These are phyloP conservation scores for Apiotrichum domesticum DNA, from an alignment of 1,284 basidiomycete species.

Conservation along the genomic window DNA sequence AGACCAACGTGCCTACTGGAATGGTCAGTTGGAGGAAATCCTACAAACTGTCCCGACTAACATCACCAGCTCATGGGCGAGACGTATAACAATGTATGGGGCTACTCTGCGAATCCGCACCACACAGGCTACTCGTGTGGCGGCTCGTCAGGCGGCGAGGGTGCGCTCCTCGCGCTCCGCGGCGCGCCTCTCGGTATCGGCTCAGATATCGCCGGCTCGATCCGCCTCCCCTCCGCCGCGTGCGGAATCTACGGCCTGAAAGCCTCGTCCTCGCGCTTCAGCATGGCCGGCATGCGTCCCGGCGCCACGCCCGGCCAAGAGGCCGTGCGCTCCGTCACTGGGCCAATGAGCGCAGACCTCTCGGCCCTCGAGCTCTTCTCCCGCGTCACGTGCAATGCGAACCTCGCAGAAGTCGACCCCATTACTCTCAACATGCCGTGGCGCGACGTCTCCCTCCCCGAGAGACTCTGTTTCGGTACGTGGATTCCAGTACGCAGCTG, in stretches of 20 bases:
- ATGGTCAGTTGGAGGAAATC: conserved; percentile 15
- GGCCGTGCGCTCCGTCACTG: conserved; percentile 59
- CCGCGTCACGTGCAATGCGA: conserved; percentile 44
- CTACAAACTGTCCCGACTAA: neutral
- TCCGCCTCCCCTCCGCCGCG: conserved; percentile 41
- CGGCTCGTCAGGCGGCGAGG: conserved; percentile 46
- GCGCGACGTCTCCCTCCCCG: conserved; percentile 51
- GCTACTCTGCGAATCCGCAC: conserved; percentile 42
- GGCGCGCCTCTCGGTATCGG: conserved; percentile 44
- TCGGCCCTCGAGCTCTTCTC: conserved; percentile 58
- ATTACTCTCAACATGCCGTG: conserved; percentile 47
- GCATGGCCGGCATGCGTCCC: conserved; percentile 49
- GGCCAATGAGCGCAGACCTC: conserved; percentile 58
- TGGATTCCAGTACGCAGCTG: neutral
- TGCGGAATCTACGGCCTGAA: conserved; percentile 17
- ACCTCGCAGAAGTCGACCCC: conserved; percentile 65
- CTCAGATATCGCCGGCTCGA: conserved; percentile 54
- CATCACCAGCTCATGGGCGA: conserved; percentile 24
- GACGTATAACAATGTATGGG: conserved; percentile 23
- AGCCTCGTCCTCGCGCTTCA: conserved; percentile 11
- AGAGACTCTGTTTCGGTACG: conserved; percentile 49
- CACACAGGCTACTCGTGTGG: conserved; percentile 38
- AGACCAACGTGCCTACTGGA: conserved; percentile 7
- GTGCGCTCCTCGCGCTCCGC: conserved; percentile 42
- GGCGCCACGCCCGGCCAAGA: conserved; percentile 56